Percentiles rank a stretch among this genome's conserved stretches.
Conservation (phyloP, 1,139 yeast species). For the Hanseniaspora uvarum region DNA sequence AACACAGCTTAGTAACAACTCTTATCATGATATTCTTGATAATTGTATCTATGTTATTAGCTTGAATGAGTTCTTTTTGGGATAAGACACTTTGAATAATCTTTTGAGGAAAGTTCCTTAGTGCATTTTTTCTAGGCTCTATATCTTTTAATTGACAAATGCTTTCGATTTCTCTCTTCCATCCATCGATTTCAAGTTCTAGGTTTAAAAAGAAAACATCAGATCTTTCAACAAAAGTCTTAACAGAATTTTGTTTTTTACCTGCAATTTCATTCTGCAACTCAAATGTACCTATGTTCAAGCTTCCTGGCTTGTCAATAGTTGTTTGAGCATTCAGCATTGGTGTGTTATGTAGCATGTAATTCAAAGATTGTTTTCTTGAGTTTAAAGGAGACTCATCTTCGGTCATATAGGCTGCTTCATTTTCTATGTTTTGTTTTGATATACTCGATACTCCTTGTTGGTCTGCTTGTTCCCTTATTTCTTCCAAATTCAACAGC, state of each 20-base stretch:
- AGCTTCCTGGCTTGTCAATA: background rate
- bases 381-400: background rate
- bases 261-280: background rate
- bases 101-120: conserved; percentile 24
- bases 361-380: conserved; percentile 4
- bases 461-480: conserved; percentile 48
- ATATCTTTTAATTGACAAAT: conserved; percentile 29
- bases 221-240: background rate
- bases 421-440: background rate
- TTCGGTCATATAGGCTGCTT: background rate
- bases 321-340: background rate
- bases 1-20: conserved; percentile 27
- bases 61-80: background rate
- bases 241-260: background rate
- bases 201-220: conserved; percentile 20
- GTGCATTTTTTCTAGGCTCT: conserved; percentile 23
- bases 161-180: conserved; percentile 30
- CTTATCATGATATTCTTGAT: conserved; percentile 21
- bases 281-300: background rate
- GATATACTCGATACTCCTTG: conserved; percentile 27
- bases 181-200: conserved; percentile 28
- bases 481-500: conserved; percentile 73
- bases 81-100: conserved; percentile 23
- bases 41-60: background rate
- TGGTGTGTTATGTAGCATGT: conserved; percentile 2